Evolutionary conservation across 139 green algal species (phyloP).

Genomic region (Chlorella sp.): DNA sequence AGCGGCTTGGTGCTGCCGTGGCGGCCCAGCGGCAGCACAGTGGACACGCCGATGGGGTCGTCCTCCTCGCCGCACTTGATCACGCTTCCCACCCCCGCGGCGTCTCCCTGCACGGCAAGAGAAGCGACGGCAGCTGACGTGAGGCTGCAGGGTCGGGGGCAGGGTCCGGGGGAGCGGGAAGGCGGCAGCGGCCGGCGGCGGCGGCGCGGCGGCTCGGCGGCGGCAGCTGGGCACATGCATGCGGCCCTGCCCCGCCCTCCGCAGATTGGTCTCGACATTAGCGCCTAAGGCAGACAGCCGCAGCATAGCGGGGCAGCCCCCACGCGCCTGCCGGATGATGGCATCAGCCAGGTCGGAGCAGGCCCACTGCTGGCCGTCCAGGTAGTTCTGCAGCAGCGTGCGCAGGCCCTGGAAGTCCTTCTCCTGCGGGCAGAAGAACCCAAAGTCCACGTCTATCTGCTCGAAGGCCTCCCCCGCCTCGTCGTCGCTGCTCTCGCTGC

Average conservation of each 20-base stretch:
- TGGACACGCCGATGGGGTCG: constrained; percentile 83
- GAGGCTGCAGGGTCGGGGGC: background rate
- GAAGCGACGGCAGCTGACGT: background rate
- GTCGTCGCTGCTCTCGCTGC: constrained; percentile 37
- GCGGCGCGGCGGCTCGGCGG: background rate
- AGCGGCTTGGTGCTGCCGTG: constrained; percentile 56
- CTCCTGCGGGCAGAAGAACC: constrained; percentile 89
- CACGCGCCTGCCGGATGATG: constrained; percentile 72
- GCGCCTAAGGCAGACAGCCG: no score
- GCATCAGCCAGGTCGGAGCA: constrained; percentile 74
- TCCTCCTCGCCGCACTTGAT: constrained; percentile 86
- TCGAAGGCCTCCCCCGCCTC: constrained; percentile 48
- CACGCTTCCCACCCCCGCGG: constrained; percentile 76
- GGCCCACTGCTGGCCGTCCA: constrained; percentile 79
- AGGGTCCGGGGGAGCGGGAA: background rate
- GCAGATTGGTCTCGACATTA: no score
- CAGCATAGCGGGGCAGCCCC: no score
- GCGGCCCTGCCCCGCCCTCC: background rate
- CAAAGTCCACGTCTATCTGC: constrained; percentile 81
- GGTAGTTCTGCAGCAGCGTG: constrained; percentile 76
- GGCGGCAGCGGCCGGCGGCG: background rate
- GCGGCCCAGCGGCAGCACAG: constrained; percentile 63
- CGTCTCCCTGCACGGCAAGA: background rate
- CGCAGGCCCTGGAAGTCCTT: constrained; percentile 89
- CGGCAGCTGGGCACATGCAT: background rate